Base-by-base conservation (phyloP, 768 basidiomycete species). In the Rhizopogon vinicolor region DNA sequence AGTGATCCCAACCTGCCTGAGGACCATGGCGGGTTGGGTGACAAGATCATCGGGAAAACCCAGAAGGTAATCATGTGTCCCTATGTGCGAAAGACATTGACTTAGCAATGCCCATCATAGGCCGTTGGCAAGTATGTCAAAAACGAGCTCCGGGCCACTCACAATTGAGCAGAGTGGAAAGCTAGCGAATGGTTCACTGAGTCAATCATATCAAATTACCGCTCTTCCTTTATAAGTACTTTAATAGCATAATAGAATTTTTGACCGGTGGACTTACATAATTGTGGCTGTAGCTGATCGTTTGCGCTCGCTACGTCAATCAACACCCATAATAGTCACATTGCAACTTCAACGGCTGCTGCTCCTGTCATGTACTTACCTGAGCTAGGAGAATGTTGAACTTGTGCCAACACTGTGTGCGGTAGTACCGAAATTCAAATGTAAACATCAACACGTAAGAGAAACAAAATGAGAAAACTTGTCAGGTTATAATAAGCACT, bases 21-120 rank as follows among this genome's bases (percentile, higher is more conserved):
- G 58, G 74, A 74, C 5, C 75, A 79, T 29, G 73, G 79, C 29
- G 73, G 62, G 29, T 18, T 79, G 0, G 65, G 74, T 7, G 84
- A 86, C 68, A 85, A 81, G 66, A 55, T 84, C 19, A 59, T 83
- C 39, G 84, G 84, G 3, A 85, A 85, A 71, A 73, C 78, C 0
- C 74, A 85, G 61, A 77, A 85, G 75, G 84, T 82, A 2, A 25
- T 25, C 33, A 2, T 7, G 25, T 5, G 25, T 4, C 25, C 25
- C 25, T 1, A 0, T 28, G 14, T 37, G 13, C 3, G 2, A 19
- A 9, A 1, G 0, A 18, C n/a, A 35, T 48, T 45, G 5, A 7
- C 42, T 65, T 25, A 25, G 4, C 5, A 9, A 66, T 3, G 1
- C 29, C 1, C 14, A 31, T 5, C 19, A 19, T 46, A 83, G 81